These are phyloP conservation scores for Naganishia liquefaciens DNA, from an alignment of 1,284 basidiomycete genomes.

Conservation along the genomic window DNA sequence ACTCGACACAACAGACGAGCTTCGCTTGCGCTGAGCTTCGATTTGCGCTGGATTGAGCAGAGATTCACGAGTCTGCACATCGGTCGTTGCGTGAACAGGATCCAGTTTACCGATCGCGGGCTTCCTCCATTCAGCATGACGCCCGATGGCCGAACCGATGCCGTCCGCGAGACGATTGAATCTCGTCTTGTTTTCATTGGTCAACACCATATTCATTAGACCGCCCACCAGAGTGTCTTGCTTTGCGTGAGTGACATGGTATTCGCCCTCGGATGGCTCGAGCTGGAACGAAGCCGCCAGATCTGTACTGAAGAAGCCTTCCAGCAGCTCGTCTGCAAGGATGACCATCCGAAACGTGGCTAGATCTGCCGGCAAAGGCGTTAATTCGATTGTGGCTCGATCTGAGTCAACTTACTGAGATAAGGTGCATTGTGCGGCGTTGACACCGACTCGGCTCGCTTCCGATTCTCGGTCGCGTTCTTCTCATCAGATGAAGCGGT, in stretches of 20 bases:
- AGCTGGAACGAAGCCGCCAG: constrained; percentile 82
- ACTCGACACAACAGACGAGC: constrained; percentile 43
- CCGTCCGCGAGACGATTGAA: constrained; percentile 73
- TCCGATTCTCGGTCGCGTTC: constrained; percentile 57
- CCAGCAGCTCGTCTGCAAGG: constrained; percentile 87
- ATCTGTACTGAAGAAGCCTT: constrained; percentile 91
- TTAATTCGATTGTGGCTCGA: not conserved
- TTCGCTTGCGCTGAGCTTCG: constrained; percentile 37
- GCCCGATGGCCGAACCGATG: constrained; percentile 87
- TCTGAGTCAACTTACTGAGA: constrained; percentile 58
- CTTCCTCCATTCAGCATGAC: constrained; percentile 61
- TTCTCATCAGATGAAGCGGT: constrained; percentile 42
- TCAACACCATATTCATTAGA: constrained; percentile 81
- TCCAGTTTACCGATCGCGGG: constrained; percentile 85
- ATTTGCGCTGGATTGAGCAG: constrained; percentile 60
- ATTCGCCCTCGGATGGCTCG: constrained; percentile 64
- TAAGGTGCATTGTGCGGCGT: constrained; percentile 72
- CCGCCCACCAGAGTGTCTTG: constrained; percentile 71
- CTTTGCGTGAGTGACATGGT: constrained; percentile 56
- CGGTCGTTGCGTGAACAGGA: constrained; percentile 55
- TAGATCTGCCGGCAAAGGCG: constrained; percentile 37
- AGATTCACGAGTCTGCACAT: constrained; percentile 83
- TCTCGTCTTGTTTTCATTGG: constrained; percentile 62
- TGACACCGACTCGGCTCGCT: constrained; percentile 52
- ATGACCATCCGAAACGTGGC: constrained; percentile 95